Conservation (phyloP, 1,284 basidiomycete species). For the Porogramme epimiltina region DNA sequence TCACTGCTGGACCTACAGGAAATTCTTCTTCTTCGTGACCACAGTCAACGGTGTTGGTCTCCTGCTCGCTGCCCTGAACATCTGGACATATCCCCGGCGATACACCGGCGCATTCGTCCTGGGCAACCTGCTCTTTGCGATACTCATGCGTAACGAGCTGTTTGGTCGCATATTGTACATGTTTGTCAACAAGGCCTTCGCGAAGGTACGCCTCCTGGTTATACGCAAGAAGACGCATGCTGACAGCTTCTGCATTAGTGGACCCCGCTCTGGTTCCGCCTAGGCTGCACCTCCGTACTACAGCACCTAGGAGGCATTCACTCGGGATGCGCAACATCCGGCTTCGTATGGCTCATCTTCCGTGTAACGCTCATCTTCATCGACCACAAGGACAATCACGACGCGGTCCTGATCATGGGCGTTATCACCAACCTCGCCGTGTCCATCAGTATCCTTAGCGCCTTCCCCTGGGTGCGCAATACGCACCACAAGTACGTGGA, state of each 20-base stretch:
- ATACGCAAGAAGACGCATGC: not conserved
- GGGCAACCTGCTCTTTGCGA: constrained; percentile 46
- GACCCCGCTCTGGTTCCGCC: constrained; percentile 62
- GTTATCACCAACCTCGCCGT: constrained; percentile 60
- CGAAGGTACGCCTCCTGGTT: constrained; percentile 46
- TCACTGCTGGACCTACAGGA: constrained; percentile 38
- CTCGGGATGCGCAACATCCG: constrained; percentile 67
- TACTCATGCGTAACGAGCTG: constrained; percentile 51
- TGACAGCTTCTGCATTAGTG: constrained; percentile 42
- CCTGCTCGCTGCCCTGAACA: constrained; percentile 47
- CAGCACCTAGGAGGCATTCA: constrained; percentile 74
- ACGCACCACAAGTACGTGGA: constrained; percentile 64
- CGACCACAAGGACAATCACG: constrained; percentile 53
- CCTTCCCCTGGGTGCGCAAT: constrained; percentile 68
- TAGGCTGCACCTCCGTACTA: constrained; percentile 61
- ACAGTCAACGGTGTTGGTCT: constrained; percentile 53
- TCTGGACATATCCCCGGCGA: constrained; percentile 59
- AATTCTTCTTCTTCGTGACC: constrained; percentile 61
- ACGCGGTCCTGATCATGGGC: constrained; percentile 57
- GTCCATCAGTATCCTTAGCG: constrained; percentile 58
- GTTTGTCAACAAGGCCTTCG: constrained; percentile 58
- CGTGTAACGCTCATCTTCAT: constrained; percentile 54
- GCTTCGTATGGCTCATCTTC: constrained; percentile 66
- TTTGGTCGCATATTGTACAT: constrained; percentile 64
- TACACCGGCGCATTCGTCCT: constrained; percentile 64